phyloP scores from a whole-genome alignment of 2,329 filamentous ascomycete species.

The Neurospora sp. region DNA sequence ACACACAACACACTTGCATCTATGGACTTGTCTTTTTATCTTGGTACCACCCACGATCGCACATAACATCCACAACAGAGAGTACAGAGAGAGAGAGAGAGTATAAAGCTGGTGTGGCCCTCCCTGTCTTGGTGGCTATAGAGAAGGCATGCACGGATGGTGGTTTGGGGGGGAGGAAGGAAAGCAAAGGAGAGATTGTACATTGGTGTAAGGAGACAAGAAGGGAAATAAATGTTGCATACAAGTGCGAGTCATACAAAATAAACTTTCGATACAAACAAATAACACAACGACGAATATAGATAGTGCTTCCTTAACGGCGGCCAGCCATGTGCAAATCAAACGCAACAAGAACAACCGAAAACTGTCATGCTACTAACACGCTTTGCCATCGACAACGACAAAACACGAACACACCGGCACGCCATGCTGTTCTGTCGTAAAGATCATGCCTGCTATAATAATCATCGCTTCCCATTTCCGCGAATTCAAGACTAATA shows the following conservation, averaged over 20 bases:
- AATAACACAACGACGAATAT: not conserved
- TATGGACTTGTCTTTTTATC: not conserved
- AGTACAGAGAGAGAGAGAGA: not conserved
- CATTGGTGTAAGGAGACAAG: not conserved
- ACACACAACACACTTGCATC: not conserved
- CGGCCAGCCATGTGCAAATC: not conserved
- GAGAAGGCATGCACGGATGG: not conserved
- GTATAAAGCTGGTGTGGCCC: not conserved
- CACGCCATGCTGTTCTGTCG: not conserved
- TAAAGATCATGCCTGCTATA: not conserved
- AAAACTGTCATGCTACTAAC: not conserved
- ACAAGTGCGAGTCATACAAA: not conserved
- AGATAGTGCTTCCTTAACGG: not conserved
- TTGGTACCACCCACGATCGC: not conserved
- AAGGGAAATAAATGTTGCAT: not conserved
- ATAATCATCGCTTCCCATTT: not conserved
- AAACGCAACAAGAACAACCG: not conserved
- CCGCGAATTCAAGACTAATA: not conserved
- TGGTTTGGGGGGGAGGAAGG: not conserved
- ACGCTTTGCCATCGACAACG: not conserved
- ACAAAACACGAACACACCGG: not conserved
- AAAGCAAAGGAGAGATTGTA: not conserved
- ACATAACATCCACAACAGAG: not conserved
- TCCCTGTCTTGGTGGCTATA: not conserved
- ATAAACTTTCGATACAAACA: not conserved